These are phyloP conservation scores for Dalbergia cultrata DNA, from an alignment of 306 rosid species.

Conservation along the genomic window DNA sequence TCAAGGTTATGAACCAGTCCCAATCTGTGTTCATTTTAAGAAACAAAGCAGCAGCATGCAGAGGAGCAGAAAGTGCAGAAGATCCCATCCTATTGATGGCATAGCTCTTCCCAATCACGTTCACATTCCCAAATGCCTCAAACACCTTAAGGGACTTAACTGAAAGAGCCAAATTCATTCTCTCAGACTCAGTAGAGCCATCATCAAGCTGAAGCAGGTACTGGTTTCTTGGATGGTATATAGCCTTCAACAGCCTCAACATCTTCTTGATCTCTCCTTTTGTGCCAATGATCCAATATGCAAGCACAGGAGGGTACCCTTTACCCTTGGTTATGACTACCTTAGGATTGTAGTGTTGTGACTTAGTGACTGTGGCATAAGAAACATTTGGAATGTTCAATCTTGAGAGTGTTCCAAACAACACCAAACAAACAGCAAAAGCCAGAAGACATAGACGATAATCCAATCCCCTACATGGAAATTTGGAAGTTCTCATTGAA, in stretches of 20 bases:
- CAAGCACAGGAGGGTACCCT: conserved; percentile 69
- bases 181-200: conserved; percentile 58
- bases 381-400: conserved; percentile 50
- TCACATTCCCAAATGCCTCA: conserved; percentile 63
- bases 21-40: conserved; percentile 68
- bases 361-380: conserved; percentile 35
- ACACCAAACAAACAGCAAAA: conserved; percentile 43
- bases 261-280: conserved; percentile 62
- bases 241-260: conserved; percentile 68
- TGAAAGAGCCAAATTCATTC: conserved; percentile 55
- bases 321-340: conserved; percentile 53
- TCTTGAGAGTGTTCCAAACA: conserved; percentile 59
- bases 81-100: conserved; percentile 71
- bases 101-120: conserved; percentile 71
- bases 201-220: conserved; percentile 78
- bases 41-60: conserved; percentile 78
- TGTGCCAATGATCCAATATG: conserved; percentile 72
- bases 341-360: conserved; percentile 36
- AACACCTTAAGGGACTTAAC: conserved; percentile 59
- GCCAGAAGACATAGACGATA: conserved; percentile 53
- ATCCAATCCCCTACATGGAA: conserved; percentile 53
- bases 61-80: conserved; percentile 73
- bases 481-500: conserved; percentile 64
- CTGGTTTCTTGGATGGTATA: conserved; percentile 80
- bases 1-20: conserved; percentile 81